Conservation (phyloP, 257 asterid genomes). For the Catharanthus roseus region DNA sequence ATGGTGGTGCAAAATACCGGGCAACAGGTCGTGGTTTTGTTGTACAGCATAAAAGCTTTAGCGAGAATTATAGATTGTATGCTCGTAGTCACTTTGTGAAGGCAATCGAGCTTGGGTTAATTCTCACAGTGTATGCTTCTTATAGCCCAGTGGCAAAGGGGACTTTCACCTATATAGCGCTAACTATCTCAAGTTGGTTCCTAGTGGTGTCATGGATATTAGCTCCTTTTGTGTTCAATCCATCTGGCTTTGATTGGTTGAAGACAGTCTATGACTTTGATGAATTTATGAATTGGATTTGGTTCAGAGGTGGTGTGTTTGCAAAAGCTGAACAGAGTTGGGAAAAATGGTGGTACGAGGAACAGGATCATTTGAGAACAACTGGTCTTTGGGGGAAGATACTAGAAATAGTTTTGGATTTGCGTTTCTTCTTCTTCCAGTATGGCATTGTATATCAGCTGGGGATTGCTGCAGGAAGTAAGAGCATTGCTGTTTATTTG, state of each 20-base stretch:
- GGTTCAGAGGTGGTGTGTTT: conserved; percentile 93
- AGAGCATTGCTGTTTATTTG: conserved; percentile 77
- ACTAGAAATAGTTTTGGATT: conserved; percentile 71
- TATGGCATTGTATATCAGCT: conserved; percentile 90
- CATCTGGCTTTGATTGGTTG: conserved; percentile 96
- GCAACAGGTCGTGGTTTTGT: conserved; percentile 99
- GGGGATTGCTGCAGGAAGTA: conserved; percentile 79
- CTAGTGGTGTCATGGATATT: conserved; percentile 86
- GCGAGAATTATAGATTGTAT: conserved; percentile 79
- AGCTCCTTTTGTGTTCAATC: conserved; percentile 90
- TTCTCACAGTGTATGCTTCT: conserved; percentile 82
- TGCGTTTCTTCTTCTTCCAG: conserved; percentile 98
- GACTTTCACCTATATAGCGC: conserved; percentile 76
- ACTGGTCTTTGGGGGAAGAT: conserved; percentile 91
- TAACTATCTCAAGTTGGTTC: conserved; percentile 97
- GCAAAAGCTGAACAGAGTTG: conserved; percentile 93
- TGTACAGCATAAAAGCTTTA: conserved; percentile 88
- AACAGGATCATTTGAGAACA: conserved; percentile 92
- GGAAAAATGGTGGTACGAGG: conserved; percentile 99
- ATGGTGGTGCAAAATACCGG: conserved; percentile 97
- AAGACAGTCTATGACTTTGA: conserved; percentile 93
- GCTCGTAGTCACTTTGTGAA: conserved; percentile 97
- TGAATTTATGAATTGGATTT: conserved; percentile 92
- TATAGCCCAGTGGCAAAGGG: conserved; percentile 85
- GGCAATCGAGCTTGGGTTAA: conserved; percentile 93